phyloP scores from a whole-genome alignment of 805 yeast genomes.

The Ogataea degrootiae region DNA sequence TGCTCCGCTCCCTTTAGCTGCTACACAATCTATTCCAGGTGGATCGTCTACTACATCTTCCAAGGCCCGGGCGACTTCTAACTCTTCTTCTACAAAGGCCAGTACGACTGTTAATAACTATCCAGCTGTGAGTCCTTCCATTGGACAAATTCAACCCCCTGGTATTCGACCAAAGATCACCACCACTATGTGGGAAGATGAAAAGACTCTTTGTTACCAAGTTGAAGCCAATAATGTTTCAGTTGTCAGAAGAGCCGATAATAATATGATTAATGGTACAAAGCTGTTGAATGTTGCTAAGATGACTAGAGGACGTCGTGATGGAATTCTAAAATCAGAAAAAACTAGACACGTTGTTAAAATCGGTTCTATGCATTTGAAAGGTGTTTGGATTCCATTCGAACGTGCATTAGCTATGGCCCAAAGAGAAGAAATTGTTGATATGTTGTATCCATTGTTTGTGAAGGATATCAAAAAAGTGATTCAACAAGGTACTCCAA shows the following conservation, averaged over 20 bases:
- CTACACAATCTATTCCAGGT: constrained; percentile 2
- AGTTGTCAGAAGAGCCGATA: constrained; percentile 63
- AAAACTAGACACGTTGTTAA: constrained; percentile 62
- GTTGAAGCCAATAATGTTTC: constrained; percentile 62
- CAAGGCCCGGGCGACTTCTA: background rate
- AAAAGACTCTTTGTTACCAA: constrained; percentile 61
- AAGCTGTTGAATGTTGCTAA: constrained; percentile 62
- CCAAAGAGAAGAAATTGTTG: constrained; percentile 57
- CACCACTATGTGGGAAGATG: constrained; percentile 71
- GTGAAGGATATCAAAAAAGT: constrained; percentile 55
- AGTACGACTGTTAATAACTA: constrained; percentile 12
- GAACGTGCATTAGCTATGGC: constrained; percentile 64
- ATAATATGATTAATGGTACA: constrained; percentile 67
- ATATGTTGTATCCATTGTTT: constrained; percentile 48
- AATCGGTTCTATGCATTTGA: constrained; percentile 67
- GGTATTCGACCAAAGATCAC: constrained; percentile 55
- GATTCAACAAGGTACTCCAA: constrained; percentile 29
- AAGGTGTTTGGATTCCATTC: constrained; percentile 71
- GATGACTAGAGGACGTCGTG: constrained; percentile 67
- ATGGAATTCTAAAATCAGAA: constrained; percentile 63
- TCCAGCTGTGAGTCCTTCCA: constrained; percentile 25
- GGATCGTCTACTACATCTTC: background rate
- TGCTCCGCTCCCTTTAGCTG: constrained; percentile 8
- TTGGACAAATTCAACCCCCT: constrained; percentile 37
- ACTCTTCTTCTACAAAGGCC: constrained; percentile 1